Percentiles rank a stretch among this genome's conserved stretches.
These are phyloP conservation scores for Alternaria arborescens DNA, from an alignment of 2,329 filamentous ascomycete genomes.

Conservation along the genomic window DNA sequence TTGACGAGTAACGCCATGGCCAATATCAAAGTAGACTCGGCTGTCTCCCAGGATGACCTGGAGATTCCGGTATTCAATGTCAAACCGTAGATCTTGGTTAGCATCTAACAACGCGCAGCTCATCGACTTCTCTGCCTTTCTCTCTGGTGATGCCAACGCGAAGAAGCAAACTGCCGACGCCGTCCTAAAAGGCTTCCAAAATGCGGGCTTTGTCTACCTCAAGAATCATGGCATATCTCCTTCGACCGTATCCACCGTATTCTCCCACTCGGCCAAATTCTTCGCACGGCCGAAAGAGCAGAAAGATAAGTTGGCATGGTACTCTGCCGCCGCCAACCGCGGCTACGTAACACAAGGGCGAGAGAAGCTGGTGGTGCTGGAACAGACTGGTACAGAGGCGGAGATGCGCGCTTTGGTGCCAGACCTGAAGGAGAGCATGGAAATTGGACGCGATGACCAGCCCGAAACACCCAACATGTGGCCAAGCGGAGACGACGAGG, in stretches of 20 bases:
- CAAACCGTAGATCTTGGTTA: neutral
- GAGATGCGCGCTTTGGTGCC: slow-evolving; percentile 47
- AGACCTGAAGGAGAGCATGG: slow-evolving; percentile 66
- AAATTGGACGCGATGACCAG: slow-evolving; percentile 69
- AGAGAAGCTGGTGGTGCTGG: slow-evolving; percentile 51
- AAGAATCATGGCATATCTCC: slow-evolving; percentile 77
- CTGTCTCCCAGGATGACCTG: slow-evolving; percentile 51
- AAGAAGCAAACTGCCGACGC: slow-evolving; percentile 72
- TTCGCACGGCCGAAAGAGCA: slow-evolving; percentile 50
- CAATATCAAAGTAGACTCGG: slow-evolving; percentile 41
- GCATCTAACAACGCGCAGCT: slow-evolving; percentile 59
- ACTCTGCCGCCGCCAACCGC: slow-evolving; percentile 58
- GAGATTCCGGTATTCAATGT: slow-evolving; percentile 47
- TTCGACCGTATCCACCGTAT: slow-evolving; percentile 67
- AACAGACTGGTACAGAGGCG: slow-evolving; percentile 48
- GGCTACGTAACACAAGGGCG: slow-evolving; percentile 58
- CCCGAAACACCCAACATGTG: slow-evolving; percentile 77
- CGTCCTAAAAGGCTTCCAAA: slow-evolving; percentile 82
- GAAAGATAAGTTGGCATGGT: slow-evolving; percentile 53
- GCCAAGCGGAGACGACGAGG: slow-evolving; percentile 67
- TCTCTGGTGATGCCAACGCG: slow-evolving; percentile 67
- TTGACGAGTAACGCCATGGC: slow-evolving; percentile 22
- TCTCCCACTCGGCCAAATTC: slow-evolving; percentile 57
- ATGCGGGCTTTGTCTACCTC: slow-evolving; percentile 88
- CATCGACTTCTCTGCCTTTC: slow-evolving; percentile 80